These are phyloP conservation scores for Neohortaea acidophila DNA, from an alignment of 495 filamentous ascomycete genomes.

Conservation along the genomic window DNA sequence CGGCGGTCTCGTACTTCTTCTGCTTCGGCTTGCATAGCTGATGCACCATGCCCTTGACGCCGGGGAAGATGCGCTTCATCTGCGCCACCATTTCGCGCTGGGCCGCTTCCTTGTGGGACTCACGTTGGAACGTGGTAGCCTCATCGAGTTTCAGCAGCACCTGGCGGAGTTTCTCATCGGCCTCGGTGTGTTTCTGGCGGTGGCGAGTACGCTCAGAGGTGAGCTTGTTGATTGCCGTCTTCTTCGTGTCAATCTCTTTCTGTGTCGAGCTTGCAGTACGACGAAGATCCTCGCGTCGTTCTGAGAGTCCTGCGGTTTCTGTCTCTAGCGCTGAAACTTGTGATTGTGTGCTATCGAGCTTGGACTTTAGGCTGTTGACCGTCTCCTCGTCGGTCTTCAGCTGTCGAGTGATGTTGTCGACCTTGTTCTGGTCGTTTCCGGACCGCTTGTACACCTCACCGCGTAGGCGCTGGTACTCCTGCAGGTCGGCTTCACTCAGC, in stretches of 20 bases:
- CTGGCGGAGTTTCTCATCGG: conserved; percentile 79
- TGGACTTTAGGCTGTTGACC: conserved; percentile 68
- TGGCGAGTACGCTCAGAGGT: conserved; percentile 71
- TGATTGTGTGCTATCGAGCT: conserved; percentile 62
- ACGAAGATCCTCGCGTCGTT: conserved; percentile 46
- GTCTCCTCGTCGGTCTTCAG: conserved; percentile 80
- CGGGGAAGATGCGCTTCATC: conserved; percentile 80
- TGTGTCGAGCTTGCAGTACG: conserved; percentile 47
- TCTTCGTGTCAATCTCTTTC: conserved; percentile 71
- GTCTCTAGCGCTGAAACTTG: conserved; percentile 55
- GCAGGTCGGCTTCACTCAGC: conserved; percentile 69
- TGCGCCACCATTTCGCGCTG: conserved; percentile 66
- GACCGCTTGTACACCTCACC: conserved; percentile 77
- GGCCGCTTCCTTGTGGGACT: conserved; percentile 63
- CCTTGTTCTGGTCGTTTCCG: conserved; percentile 62
- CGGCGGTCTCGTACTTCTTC: conserved; percentile 86
- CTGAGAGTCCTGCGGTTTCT: conserved; percentile 53
- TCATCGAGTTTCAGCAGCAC: conserved; percentile 64
- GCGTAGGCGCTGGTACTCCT: conserved; percentile 75
- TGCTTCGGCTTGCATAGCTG: conserved; percentile 92
- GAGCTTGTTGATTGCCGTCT: conserved; percentile 72
- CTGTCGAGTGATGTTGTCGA: conserved; percentile 71
- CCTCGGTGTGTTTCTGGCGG: conserved; percentile 65
- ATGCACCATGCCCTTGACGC: conserved; percentile 76
- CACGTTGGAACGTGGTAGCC: conserved; percentile 66